Evolutionary conservation across 2,329 filamentous ascomycete genomes (phyloP).

Genomic region (Colletotrichum tamarilloi): DNA sequence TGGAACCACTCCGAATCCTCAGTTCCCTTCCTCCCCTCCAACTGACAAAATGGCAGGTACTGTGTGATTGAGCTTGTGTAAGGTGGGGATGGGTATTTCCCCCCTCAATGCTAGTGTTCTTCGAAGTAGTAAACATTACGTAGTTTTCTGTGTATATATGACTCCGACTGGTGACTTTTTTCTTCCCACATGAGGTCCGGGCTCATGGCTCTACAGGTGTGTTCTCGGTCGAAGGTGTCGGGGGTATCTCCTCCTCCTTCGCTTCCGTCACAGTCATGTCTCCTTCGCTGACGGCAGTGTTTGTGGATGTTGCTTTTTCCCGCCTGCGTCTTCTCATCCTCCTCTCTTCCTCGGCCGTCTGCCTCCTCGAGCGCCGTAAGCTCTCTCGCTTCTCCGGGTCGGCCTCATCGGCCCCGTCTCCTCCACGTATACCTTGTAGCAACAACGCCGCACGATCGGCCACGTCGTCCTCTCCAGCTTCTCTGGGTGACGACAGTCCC

Average conservation of each 20-base stretch:
- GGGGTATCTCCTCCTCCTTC: slow-evolving; percentile 36
- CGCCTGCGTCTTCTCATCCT: slow-evolving; percentile 74
- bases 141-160: slow-evolving; percentile 33
- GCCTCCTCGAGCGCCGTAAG: slow-evolving; percentile 70
- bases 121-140: slow-evolving; percentile 37
- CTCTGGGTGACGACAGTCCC: slow-evolving; percentile 54
- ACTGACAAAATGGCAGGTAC: not conserved
- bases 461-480: slow-evolving; percentile 75
- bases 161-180: slow-evolving; percentile 15
- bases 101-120: slow-evolving; percentile 11
- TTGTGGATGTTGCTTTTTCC: slow-evolving; percentile 63
- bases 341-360: slow-evolving; percentile 84
- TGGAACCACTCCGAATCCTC: not conserved
- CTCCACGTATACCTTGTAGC: slow-evolving; percentile 83
- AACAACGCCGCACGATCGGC: slow-evolving; percentile 86
- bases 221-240: slow-evolving; percentile 35
- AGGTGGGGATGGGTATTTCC: slow-evolving; percentile 16
- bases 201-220: slow-evolving; percentile 36
- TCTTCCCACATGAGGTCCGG: slow-evolving; percentile 18
- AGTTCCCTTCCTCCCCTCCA: not conserved
- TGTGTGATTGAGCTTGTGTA: slow-evolving; percentile 2
- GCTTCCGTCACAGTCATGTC: slow-evolving; percentile 29
- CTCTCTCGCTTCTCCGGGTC: slow-evolving; percentile 66
- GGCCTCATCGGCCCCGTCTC: slow-evolving; percentile 66
- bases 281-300: slow-evolving; percentile 40